Conservation (phyloP, 2,329 filamentous ascomycete genomes). For the Parascedosporium putredinis region DNA sequence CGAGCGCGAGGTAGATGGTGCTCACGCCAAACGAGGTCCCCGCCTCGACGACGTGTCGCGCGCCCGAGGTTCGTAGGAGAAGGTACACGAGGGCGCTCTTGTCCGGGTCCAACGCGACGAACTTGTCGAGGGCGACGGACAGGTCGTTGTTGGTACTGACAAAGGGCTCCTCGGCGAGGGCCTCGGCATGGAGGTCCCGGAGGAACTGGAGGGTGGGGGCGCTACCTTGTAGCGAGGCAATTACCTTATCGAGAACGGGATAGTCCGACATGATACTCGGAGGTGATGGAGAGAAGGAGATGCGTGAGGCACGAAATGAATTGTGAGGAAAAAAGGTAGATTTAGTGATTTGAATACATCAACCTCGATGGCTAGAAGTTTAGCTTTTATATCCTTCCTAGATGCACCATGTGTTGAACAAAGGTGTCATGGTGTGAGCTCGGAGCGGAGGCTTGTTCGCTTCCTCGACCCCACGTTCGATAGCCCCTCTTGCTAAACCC, state of each 20-base stretch:
- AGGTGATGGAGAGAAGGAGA: too few species aligned
- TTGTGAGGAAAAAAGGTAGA: too few species aligned
- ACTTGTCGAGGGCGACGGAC: conserved; percentile 34
- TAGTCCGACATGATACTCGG: not conserved
- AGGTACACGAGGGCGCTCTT: conserved; percentile 48
- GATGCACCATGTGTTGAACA: too few species aligned
- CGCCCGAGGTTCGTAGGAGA: conserved; percentile 35
- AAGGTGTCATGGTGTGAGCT: too few species aligned
- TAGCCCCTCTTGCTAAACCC: too few species aligned
- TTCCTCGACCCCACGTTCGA: too few species aligned
- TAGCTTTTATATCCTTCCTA: too few species aligned
- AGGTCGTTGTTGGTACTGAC: conserved; percentile 25
- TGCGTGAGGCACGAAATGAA: too few species aligned
- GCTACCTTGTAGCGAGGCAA: conserved; percentile 3
- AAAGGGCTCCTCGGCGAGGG: conserved; percentile 8
- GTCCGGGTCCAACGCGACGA: conserved; percentile 48
- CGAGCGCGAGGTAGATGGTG: conserved; percentile 52
- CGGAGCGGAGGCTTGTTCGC: too few species aligned
- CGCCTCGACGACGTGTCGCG: conserved; percentile 44
- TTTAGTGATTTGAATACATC: too few species aligned
- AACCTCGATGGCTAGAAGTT: too few species aligned
- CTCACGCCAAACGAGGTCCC: conserved; percentile 53
- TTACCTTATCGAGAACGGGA: not conserved
- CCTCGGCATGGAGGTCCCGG: conserved; percentile 16
- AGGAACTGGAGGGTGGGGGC: conserved; percentile 17